Evolutionary conservation across 1,284 basidiomycete species (phyloP), one percentile per base, ranked within the genome.

Genomic region (Schizopora paradoxa): DNA sequence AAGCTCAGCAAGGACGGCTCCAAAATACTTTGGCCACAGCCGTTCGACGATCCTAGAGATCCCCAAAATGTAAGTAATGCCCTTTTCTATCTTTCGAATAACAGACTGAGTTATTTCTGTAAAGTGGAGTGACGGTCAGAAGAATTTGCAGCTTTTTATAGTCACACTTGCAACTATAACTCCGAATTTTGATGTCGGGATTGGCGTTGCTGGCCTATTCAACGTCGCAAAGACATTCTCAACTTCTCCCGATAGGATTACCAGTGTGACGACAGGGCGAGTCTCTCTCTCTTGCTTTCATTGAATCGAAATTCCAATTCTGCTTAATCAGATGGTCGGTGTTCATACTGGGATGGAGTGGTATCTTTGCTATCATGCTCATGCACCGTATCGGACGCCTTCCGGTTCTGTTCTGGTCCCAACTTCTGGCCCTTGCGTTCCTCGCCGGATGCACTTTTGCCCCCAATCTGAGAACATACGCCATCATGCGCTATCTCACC

Each of bases 141-240:
- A 82, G 61, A 67, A 68, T 33, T 47, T 79, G 2, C 76, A 77
- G 43, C 60, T 83, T 19, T 50, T 77, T 27, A 77, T 82, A 48
- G 66, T 80, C 43, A 82, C 79, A 0, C 56, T 82, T 29, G 79
- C 81, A 8, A 77, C 81, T 3, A 73, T 83, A 26, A 74, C 82
- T 5, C 81, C 81, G 0, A 81, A 82, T 55, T 82, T 83, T 51
- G 76, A 79, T 52, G 80, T 78, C 7, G 78, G 74, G 0, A 79
- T 80, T 49, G 76, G 75, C 50, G 79, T 80, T 51, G 74, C 77
- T 6, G 60, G 66, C 3, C 71, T 84, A 23, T 84, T 82, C 54
- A 67, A 70, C 4, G 64, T 85, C 7, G 79, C 80, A 0, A 51
- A 60, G 18, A 68, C 79, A 49, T 83, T 68, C 56, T 43, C 77